Percentiles rank a stretch among this genome's conserved stretches.
phyloP scores from a whole-genome alignment of 177 flowering plant species.

The Tripterygium wilfordii region DNA sequence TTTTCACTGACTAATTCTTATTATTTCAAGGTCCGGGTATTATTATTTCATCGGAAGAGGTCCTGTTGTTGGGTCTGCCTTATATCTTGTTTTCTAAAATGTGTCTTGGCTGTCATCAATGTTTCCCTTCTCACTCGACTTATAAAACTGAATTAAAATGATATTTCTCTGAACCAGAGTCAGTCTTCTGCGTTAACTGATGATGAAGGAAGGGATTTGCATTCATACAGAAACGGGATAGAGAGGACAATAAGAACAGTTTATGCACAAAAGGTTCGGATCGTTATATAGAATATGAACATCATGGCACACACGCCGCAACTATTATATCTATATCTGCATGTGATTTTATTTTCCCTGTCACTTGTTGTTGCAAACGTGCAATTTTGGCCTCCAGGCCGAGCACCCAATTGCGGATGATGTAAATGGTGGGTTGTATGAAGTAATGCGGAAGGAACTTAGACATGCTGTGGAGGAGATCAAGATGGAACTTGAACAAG shows the following conservation, averaged over 20 bases:
- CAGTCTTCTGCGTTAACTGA: conserved; percentile 88
- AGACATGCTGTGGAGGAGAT: conserved; percentile 79
- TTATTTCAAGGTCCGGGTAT: no score
- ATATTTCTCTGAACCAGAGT: conserved; percentile 52
- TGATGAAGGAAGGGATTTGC: conserved; percentile 66
- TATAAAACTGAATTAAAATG: no score
- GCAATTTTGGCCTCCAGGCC: conserved; percentile 26
- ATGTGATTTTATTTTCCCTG: neutral
- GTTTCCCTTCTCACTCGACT: no score
- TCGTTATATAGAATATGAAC: no score
- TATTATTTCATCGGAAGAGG: no score
- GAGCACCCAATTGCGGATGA: conserved; percentile 59
- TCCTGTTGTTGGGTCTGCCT: no score
- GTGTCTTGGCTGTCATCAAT: no score
- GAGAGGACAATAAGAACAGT: conserved; percentile 70
- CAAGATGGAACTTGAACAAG: conserved; percentile 63
- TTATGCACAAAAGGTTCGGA: conserved; percentile 43
- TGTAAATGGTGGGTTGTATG: conserved; percentile 42
- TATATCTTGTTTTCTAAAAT: no score
- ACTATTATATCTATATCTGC: no score
- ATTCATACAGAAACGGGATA: conserved; percentile 30
- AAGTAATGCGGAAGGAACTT: conserved; percentile 75
- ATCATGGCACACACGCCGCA: no score
- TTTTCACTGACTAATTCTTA: no score
- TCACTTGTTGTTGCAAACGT: conserved; percentile 5